These are phyloP conservation scores for Trichoderma asperelloides DNA, from an alignment of 495 filamentous ascomycete species.

Conservation along the genomic window DNA sequence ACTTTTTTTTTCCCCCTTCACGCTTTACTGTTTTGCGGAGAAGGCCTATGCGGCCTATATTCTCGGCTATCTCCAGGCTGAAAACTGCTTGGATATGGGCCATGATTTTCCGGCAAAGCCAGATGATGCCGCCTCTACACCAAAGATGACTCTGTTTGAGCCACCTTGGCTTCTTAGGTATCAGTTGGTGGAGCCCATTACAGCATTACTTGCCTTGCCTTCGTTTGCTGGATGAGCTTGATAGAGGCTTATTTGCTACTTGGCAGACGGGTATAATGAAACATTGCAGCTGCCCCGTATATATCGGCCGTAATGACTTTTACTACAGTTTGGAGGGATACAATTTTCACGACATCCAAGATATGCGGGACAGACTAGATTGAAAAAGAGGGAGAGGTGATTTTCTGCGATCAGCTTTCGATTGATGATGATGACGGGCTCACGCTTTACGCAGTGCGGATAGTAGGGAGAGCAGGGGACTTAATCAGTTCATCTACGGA, in stretches of 20 bases:
- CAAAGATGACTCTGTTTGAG: not conserved
- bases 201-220: not conserved
- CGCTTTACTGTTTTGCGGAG: not conserved
- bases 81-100: conserved; percentile 2
- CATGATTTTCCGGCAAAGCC: not conserved
- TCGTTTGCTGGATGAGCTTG: not conserved
- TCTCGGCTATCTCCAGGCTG: conserved; percentile 1
- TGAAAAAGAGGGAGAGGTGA: conserved; percentile 4
- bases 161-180: not conserved
- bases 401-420: not conserved
- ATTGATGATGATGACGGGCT: not conserved
- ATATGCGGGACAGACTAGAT: not conserved
- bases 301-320: not conserved
- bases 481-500: not conserved
- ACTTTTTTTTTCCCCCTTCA: not conserved
- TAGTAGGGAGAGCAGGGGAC: not conserved
- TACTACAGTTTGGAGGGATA: not conserved
- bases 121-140: not conserved
- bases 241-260: not conserved
- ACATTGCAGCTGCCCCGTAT: not conserved
- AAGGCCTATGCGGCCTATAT: not conserved
- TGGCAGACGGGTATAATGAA: not conserved
- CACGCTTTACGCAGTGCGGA: not conserved
- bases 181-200: not conserved
- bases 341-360: not conserved